These are phyloP conservation scores for Colletotrichum horii DNA, from an alignment of 2,329 filamentous ascomycete species.

Conservation along the genomic window DNA sequence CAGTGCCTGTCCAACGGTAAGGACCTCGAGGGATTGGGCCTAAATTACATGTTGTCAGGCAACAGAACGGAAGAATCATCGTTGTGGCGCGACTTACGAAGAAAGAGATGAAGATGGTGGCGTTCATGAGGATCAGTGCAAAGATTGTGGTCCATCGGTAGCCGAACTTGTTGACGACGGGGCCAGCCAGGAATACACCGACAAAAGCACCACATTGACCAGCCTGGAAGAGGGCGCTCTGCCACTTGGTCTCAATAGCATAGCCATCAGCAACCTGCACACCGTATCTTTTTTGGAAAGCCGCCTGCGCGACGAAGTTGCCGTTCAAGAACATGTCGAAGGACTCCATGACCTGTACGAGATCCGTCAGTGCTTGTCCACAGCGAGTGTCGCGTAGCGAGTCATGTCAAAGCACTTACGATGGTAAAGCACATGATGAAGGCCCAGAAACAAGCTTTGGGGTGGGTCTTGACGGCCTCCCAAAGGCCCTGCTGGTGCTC, in stretches of 20 bases:
- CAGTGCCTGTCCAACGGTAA: slow-evolving; percentile 58
- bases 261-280: slow-evolving; percentile 24
- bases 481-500: slow-evolving; percentile 47
- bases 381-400: background rate
- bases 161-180: slow-evolving; percentile 39
- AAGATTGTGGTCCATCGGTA: slow-evolving; percentile 41
- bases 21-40: slow-evolving; percentile 41
- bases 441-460: slow-evolving; percentile 51
- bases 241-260: slow-evolving; percentile 46
- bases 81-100: slow-evolving; percentile 38
- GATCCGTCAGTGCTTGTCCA: background rate
- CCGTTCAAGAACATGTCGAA: slow-evolving; percentile 54
- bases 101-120: slow-evolving; percentile 55
- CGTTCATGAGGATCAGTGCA: slow-evolving; percentile 32
- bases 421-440: slow-evolving; percentile 56
- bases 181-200: slow-evolving; percentile 41
- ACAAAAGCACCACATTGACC: slow-evolving; percentile 40
- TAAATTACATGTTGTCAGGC: slow-evolving; percentile 27
- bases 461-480: slow-evolving; percentile 42
- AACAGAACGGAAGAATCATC: rapidly evolving
- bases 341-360: slow-evolving; percentile 52
- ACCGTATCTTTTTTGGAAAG: slow-evolving; percentile 44
- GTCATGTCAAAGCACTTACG: slow-evolving; percentile 33
- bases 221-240: slow-evolving; percentile 37
- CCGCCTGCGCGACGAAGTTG: slow-evolving; percentile 47